A percentile compares a stretch with the other conserved stretches of the same genome.
Conservation (phyloP, 345 rosid species). For the Heritiera littoralis region DNA sequence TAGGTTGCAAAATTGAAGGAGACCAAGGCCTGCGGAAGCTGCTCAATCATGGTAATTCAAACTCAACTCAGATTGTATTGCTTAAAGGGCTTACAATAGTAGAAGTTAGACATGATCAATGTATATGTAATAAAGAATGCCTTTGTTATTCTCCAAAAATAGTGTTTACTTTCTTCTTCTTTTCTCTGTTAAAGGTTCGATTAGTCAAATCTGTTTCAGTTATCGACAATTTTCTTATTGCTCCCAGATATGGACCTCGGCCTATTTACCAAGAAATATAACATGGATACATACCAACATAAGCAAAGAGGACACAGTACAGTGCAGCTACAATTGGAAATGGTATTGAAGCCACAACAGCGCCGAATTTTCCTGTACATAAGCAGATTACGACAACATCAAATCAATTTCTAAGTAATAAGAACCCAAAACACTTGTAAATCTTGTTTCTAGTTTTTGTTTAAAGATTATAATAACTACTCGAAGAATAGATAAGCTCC, state of each 20-base stretch:
- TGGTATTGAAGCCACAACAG: conserved; percentile 86
- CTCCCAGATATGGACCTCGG: neutral
- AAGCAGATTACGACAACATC: neutral
- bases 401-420: neutral
- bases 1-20: conserved; percentile 83
- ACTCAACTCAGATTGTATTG: neutral
- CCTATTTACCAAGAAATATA: neutral
- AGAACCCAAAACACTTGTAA: neutral
- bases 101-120: neutral
- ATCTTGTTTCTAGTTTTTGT: neutral
- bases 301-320: conserved; percentile 80
- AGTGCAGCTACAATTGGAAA: conserved; percentile 79
- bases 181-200: no score
- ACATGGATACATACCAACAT: conserved; percentile 65
- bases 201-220: no score
- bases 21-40: conserved; percentile 82
- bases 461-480: neutral
- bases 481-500: neutral
- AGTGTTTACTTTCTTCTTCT: no score
- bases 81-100: neutral
- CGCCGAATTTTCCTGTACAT: conserved; percentile 85
- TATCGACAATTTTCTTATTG: neutral
- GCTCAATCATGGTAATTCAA: conserved; percentile 24
- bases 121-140: neutral
- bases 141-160: neutral